phyloP scores from a whole-genome alignment of 305 asterid species.

The Fraxinus sp. region DNA sequence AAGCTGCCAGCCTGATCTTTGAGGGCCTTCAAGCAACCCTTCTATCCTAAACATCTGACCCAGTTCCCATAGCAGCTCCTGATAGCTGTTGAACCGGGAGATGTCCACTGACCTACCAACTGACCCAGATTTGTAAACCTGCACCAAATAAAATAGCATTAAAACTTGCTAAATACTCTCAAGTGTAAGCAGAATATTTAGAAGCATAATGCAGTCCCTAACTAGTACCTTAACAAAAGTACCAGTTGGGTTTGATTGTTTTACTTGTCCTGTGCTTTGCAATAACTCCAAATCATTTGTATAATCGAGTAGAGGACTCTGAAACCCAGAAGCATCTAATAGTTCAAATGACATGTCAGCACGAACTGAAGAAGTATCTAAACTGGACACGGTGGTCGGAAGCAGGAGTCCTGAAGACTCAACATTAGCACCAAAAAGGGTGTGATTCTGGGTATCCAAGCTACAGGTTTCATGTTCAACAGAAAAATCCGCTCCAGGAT shows the following conservation, averaged over 20 bases:
- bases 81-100: constrained; percentile 82
- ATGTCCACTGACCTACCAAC: constrained; percentile 95
- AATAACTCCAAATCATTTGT: constrained; percentile 65
- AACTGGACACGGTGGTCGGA: constrained; percentile 61
- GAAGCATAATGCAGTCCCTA: background rate
- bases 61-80: constrained; percentile 84
- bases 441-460: constrained; percentile 62
- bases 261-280: constrained; percentile 58
- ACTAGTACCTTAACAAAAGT: constrained; percentile 75
- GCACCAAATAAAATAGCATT: constrained; percentile 21
- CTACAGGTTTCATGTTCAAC: constrained; percentile 53
- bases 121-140: constrained; percentile 82
- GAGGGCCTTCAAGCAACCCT: constrained; percentile 94
- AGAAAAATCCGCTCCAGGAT: constrained; percentile 34
- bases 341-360: constrained; percentile 59
- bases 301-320: constrained; percentile 57
- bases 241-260: constrained; percentile 48
- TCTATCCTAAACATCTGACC: constrained; percentile 87
- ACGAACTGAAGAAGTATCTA: constrained; percentile 52
- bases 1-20: constrained; percentile 99
- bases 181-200: background rate
- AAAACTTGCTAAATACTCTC: background rate
- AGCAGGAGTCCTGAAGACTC: constrained; percentile 72
- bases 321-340: constrained; percentile 60
- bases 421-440: constrained; percentile 53